Conservation (phyloP, 177 flowering plant genomes). For the Vitis hybrid region DNA sequence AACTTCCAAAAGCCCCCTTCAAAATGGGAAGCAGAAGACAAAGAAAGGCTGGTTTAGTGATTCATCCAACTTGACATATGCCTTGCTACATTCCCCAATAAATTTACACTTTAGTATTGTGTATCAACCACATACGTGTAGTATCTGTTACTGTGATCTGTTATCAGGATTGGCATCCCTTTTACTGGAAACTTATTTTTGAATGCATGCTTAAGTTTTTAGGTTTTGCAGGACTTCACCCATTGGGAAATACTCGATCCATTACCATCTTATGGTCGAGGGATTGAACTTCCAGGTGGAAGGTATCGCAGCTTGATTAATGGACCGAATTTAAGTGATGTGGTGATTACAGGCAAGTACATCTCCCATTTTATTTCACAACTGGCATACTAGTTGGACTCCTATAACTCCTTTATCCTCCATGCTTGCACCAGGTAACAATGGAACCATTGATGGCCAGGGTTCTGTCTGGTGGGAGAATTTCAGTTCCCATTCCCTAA, state of each 20-base stretch:
- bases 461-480: constrained; percentile 72
- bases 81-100: too few species aligned
- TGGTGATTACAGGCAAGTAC: constrained; percentile 19
- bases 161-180: not conserved
- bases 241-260: constrained; percentile 43
- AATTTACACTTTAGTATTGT: too few species aligned
- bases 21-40: too few species aligned
- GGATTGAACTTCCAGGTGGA: constrained; percentile 38
- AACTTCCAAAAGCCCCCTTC: too few species aligned
- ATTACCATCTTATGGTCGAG: constrained; percentile 53
- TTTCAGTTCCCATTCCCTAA: constrained; percentile 37
- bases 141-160: too few species aligned
- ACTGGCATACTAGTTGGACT: not conserved
- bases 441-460: constrained; percentile 77
- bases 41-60: too few species aligned
- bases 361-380: not conserved
- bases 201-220: not conserved
- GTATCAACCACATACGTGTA: too few species aligned
- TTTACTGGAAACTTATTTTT: not conserved
- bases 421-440: constrained; percentile 47
- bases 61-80: too few species aligned
- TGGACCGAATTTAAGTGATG: constrained; percentile 32
- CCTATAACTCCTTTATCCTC: not conserved
- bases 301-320: constrained; percentile 42
- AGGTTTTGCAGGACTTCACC: constrained; percentile 24